Conservation (phyloP, 495 filamentous ascomycete genomes). For the Tuber indicum region DNA sequence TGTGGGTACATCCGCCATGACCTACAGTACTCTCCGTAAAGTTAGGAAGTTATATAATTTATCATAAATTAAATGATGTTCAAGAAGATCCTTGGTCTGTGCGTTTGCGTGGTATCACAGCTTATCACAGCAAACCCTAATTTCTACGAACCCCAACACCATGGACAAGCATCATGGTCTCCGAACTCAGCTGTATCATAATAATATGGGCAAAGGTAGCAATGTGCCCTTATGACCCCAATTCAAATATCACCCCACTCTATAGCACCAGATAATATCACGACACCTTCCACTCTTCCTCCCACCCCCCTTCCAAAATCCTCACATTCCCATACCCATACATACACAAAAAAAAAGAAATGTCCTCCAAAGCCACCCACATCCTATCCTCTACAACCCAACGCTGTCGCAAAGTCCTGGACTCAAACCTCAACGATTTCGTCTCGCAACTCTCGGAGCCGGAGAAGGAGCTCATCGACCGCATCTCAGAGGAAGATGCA, state of each 20-base stretch:
- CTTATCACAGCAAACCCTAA: neutral
- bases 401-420: constrained; percentile 7
- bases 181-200: neutral
- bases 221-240: neutral
- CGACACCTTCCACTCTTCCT: neutral
- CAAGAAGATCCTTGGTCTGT: neutral
- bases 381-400: neutral
- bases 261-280: neutral
- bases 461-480: constrained; percentile 10
- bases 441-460: neutral
- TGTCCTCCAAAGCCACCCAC: neutral
- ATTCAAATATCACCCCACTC: neutral
- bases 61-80: too few relatives aligned
- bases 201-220: neutral
- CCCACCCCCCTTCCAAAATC: neutral
- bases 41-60: too few relatives aligned
- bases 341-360: neutral
- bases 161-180: neutral
- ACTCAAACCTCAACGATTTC: constrained; percentile 17
- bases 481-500: neutral
- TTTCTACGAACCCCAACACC: constrained; percentile 6
- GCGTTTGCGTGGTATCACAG: neutral
- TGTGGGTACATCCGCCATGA: neutral
- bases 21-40: neutral
- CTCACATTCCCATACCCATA: neutral